phyloP scores from a whole-genome alignment of 2,329 filamentous ascomycete genomes.

The Gnomoniopsis smithogilvyi region DNA sequence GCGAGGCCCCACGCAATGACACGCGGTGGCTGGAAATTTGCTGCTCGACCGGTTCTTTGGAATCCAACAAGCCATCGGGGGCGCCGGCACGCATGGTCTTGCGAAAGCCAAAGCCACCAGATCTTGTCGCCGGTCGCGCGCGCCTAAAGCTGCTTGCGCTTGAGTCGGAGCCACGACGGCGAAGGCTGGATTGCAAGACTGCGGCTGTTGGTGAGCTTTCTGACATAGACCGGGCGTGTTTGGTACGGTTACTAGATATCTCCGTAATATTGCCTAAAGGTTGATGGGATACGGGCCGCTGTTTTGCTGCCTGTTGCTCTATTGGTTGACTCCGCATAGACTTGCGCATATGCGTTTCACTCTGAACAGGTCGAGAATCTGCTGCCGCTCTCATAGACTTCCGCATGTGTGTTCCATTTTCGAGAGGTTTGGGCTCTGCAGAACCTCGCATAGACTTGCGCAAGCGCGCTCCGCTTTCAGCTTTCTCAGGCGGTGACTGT shows the following conservation, averaged over 20 bases:
- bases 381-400: background rate
- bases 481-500: conserved; percentile 17
- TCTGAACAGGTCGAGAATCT: conserved; percentile 18
- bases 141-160: conserved; percentile 84
- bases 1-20: conserved; percentile 58
- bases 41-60: background rate
- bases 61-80: conserved; percentile 17
- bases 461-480: conserved; percentile 28
- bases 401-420: background rate
- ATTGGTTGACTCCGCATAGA: conserved; percentile 12
- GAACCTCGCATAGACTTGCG: conserved; percentile 45
- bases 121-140: conserved; percentile 40
- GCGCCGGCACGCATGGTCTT: conserved; percentile 64
- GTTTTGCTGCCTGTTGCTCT: conserved; percentile 2
- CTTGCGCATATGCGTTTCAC: background rate
- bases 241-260: background rate
- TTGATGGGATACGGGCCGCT: conserved; percentile 11
- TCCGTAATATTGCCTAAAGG: background rate
- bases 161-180: conserved; percentile 58
- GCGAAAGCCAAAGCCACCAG: conserved; percentile 60
- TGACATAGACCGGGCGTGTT: conserved; percentile 10
- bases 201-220: background rate
- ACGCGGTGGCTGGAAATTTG: conserved; percentile 40
- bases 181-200: conserved; percentile 33
- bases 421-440: conserved; percentile 17